Evolutionary conservation across 176 grass and related monocot genomes (phyloP), one percentile per base, ranked within the genome.

Genomic region (Oryza meyeriana): DNA sequence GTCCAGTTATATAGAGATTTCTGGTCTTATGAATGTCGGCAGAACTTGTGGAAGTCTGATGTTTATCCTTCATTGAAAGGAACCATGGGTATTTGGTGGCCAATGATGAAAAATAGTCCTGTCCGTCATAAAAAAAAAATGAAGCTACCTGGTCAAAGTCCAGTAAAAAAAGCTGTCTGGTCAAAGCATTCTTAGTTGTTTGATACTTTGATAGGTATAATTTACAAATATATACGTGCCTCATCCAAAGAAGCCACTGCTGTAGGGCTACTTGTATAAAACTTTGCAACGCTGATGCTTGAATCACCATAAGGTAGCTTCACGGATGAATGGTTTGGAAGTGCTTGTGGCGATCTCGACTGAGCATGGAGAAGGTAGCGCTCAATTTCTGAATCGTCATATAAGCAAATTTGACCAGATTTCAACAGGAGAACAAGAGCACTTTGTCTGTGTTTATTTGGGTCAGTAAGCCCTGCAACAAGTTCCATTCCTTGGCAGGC

Each of bases 371-470:
- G 71, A 61, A 99, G 85, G 68, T 92, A 95, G 4, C 73, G 84
- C 77, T 94, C 91, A 69, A 95, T 95, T 78, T 93, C 91, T 76
- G 83, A 95, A 90, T 99, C 93, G 87, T 99, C 91, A 32, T 88
- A 95, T 76, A 99, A 88, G 77, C 72, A 95, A 0, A 99, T 81
- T 29, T 81, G 74, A 72, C 96, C 91, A 67, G 96, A 95, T 87
- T 93, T 95, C 83, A 94, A 81, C 83, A 99, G 92, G 64, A 95
- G 85, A 66, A 89, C 85, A 63, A 99, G 90, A 84, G 48, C 66
- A 93, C 38, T 92, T 87, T 87, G 84, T 87, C 48, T 87, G 41
- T 83, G 85, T 78, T 88, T 99, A 71, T 86, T 99, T 78, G 85
- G 88, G 84, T 92, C 84, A 29, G 73, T 91, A 61, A 91, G 80